Evolutionary conservation across 148 eudicot genomes (phyloP).

Genomic region (Pouteria glomerata): DNA sequence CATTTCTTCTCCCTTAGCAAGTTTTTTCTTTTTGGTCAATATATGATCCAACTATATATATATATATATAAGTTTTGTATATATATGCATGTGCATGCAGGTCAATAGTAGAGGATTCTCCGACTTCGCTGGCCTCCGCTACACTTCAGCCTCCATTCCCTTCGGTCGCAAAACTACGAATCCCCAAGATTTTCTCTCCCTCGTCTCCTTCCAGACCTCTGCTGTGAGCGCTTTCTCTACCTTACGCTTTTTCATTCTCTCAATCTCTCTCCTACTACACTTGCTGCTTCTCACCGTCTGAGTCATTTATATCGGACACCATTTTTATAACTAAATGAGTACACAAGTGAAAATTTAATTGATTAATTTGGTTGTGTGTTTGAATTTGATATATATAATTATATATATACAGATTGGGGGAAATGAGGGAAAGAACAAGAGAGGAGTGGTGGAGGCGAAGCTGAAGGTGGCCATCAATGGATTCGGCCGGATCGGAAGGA

Average conservation of each 20-base stretch:
- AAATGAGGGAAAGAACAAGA: constrained; percentile 28
- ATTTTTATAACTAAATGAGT: no score
- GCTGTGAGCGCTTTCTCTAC: constrained; percentile 39
- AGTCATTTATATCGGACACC: no score
- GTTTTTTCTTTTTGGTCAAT: neutral
- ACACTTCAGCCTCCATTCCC: constrained; percentile 45
- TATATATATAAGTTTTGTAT: neutral
- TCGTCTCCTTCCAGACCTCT: constrained; percentile 71
- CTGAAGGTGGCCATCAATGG: constrained; percentile 97
- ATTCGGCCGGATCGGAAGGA: constrained; percentile 94
- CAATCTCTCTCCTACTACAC: neutral
- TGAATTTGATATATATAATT: neutral
- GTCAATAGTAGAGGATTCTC: constrained; percentile 71
- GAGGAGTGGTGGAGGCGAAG: constrained; percentile 68
- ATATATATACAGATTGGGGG: neutral
- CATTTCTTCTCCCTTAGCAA: neutral
- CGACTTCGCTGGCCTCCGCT: constrained; percentile 66
- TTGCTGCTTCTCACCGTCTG: neutral
- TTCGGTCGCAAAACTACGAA: constrained; percentile 47
- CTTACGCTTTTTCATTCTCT: neutral
- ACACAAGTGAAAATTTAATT: no score
- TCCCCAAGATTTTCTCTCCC: constrained; percentile 47
- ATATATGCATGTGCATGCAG: constrained; percentile 28
- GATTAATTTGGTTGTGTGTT: no score
- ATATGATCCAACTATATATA: neutral